These are phyloP conservation scores for Lasiosphaeria hispida DNA, from an alignment of 495 filamentous ascomycete species.

Conservation along the genomic window DNA sequence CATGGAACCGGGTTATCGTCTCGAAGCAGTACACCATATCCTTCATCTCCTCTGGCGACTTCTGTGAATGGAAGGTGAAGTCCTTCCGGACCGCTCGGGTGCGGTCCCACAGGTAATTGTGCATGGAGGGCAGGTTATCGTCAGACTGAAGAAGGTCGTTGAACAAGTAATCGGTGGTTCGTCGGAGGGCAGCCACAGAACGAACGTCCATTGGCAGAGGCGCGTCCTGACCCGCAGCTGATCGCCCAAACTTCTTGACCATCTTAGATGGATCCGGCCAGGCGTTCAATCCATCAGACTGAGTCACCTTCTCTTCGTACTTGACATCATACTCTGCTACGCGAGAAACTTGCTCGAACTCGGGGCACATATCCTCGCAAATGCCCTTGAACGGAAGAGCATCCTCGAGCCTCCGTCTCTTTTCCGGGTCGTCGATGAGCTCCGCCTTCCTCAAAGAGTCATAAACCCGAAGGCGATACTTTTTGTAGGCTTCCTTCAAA, in stretches of 20 bases:
- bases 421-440: slow-evolving; percentile 85
- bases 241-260: slow-evolving; percentile 85
- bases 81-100: slow-evolving; percentile 91
- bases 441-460: slow-evolving; percentile 67
- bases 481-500: slow-evolving; percentile 52
- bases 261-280: slow-evolving; percentile 41
- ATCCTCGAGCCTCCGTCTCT: slow-evolving; percentile 72
- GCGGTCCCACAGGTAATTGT: slow-evolving; percentile 92
- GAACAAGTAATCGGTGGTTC: slow-evolving; percentile 81
- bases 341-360: slow-evolving; percentile 78
- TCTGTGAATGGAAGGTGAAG: slow-evolving; percentile 81
- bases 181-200: slow-evolving; percentile 68
- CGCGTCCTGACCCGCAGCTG: slow-evolving; percentile 87
- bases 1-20: slow-evolving; percentile 87
- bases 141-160: slow-evolving; percentile 65
- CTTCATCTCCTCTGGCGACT: slow-evolving; percentile 55
- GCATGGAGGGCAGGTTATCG: slow-evolving; percentile 62
- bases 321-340: slow-evolving; percentile 64
- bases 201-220: slow-evolving; percentile 91
- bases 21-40: slow-evolving; percentile 83
- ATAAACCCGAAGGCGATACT: slow-evolving; percentile 66
- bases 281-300: slow-evolving; percentile 35
- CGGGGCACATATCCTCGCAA: slow-evolving; percentile 91
- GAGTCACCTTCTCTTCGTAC: slow-evolving; percentile 46
- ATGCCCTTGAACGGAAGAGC: slow-evolving; percentile 86